These are phyloP conservation scores for Osmanthus fragrans DNA, from an alignment of 257 asterid species.

Conservation along the genomic window DNA sequence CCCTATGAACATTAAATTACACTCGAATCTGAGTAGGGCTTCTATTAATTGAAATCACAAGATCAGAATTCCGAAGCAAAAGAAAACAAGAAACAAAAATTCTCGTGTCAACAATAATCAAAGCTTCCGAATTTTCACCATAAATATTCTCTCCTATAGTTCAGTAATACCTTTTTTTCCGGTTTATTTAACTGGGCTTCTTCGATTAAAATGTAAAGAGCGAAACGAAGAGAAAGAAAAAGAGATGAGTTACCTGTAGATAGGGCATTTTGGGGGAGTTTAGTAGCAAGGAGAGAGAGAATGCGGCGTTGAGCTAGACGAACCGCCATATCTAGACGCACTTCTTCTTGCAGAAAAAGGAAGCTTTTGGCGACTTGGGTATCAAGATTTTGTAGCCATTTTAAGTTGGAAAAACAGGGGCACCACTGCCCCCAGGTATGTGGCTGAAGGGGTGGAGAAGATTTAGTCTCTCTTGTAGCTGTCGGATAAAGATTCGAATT, in stretches of 20 bases:
- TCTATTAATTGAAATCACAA: background rate
- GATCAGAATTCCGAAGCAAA: background rate
- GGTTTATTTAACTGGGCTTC: background rate
- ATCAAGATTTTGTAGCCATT: too few relatives aligned
- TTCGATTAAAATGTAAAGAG: background rate
- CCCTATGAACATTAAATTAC: background rate
- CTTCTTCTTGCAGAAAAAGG: background rate
- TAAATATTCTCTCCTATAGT: background rate
- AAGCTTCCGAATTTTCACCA: background rate
- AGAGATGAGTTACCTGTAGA: constrained; percentile 39
- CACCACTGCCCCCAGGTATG: too few relatives aligned
- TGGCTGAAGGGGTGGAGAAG: too few relatives aligned
- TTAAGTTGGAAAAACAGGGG: too few relatives aligned
- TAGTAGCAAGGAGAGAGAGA: constrained; percentile 48
- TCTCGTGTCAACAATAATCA: background rate
- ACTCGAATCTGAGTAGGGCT: background rate
- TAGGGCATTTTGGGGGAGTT: constrained; percentile 23
- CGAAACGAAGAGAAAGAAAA: too few relatives aligned
- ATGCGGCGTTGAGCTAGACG: constrained; percentile 39
- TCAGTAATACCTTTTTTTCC: too few relatives aligned
- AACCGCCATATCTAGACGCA: constrained; percentile 45
- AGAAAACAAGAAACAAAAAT: background rate
- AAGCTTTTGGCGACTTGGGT: background rate
- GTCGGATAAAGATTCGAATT: too few relatives aligned
- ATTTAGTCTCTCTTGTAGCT: too few relatives aligned